phyloP scores from a whole-genome alignment of 2,329 filamentous ascomycete species.

The Catunica adiposa region DNA sequence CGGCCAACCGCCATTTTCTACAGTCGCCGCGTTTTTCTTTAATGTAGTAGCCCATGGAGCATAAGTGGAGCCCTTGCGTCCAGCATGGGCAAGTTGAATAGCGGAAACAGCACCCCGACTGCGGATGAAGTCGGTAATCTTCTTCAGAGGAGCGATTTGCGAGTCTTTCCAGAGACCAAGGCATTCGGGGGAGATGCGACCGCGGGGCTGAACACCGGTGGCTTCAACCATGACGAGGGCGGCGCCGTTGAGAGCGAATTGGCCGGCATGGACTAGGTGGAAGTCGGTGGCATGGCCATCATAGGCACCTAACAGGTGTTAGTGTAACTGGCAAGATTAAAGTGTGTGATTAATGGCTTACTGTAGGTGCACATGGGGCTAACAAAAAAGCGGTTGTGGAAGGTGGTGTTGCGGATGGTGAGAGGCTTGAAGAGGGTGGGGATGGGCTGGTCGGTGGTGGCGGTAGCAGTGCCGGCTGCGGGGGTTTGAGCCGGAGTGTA shows the following conservation, averaged over 20 bases:
- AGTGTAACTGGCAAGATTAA: not conserved
- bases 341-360: slow-evolving; percentile 1
- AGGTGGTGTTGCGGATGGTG: slow-evolving; percentile 33
- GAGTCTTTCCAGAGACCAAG: slow-evolving; percentile 68
- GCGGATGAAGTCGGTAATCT: slow-evolving; percentile 64
- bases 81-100: slow-evolving; percentile 71
- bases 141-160: slow-evolving; percentile 56
- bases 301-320: slow-evolving; percentile 28
- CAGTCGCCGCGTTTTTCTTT: slow-evolving; percentile 35
- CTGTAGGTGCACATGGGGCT: slow-evolving; percentile 39
- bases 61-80: slow-evolving; percentile 46
- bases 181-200: slow-evolving; percentile 70
- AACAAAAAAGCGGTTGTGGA: slow-evolving; percentile 41
- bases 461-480: slow-evolving; percentile 28
- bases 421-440: slow-evolving; percentile 42
- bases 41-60: slow-evolving; percentile 45
- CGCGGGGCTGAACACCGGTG: slow-evolving; percentile 56
- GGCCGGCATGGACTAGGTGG: slow-evolving; percentile 69
- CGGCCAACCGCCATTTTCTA: slow-evolving; percentile 39
- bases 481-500: slow-evolving; percentile 39
- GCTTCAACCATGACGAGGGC: slow-evolving; percentile 64
- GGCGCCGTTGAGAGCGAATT: slow-evolving; percentile 60
- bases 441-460: slow-evolving; percentile 21
- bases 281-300: slow-evolving; percentile 60
- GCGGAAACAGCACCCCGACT: slow-evolving; percentile 60